Conservation (phyloP, 2,329 filamentous ascomycete genomes). For the Davidsoniella eucalypti region DNA sequence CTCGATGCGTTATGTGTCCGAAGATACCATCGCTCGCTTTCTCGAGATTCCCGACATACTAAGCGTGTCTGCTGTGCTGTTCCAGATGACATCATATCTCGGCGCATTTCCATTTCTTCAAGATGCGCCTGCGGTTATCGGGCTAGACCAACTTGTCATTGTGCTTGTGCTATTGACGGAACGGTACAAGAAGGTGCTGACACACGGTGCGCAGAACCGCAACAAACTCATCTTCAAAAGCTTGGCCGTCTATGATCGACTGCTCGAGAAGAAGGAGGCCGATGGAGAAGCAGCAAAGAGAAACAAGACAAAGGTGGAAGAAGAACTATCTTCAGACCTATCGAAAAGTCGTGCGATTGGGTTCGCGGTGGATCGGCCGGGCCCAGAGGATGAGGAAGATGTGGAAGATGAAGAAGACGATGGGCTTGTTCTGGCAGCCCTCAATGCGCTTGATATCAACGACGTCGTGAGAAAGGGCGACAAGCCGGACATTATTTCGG, state of each 20-base stretch:
- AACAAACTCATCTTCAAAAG: slow-evolving; percentile 53
- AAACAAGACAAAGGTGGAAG: neutral
- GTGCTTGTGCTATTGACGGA: slow-evolving; percentile 58
- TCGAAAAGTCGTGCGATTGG: slow-evolving; percentile 19
- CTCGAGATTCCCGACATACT: slow-evolving; percentile 58
- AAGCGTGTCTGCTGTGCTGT: slow-evolving; percentile 49
- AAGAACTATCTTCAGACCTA: neutral
- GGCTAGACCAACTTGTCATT: slow-evolving; percentile 54
- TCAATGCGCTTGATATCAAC: slow-evolving; percentile 49
- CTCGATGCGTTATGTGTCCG: slow-evolving; percentile 48
- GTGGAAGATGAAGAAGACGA: slow-evolving; percentile 29
- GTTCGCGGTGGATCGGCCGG: slow-evolving; percentile 30
- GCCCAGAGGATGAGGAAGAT: slow-evolving; percentile 25
- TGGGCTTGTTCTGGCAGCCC: slow-evolving; percentile 47
- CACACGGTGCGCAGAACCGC: slow-evolving; percentile 38
- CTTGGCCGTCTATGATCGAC: slow-evolving; percentile 52
- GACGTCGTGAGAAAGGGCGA: slow-evolving; percentile 41
- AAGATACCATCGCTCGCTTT: slow-evolving; percentile 53
- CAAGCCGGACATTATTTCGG: slow-evolving; percentile 16
- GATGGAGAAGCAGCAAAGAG: slow-evolving; percentile 13
- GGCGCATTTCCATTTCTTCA: slow-evolving; percentile 58
- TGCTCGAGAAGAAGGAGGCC: slow-evolving; percentile 6
- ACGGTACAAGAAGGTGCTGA: slow-evolving; percentile 47
- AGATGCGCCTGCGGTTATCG: slow-evolving; percentile 53
- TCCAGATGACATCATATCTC: slow-evolving; percentile 54